Conservation (phyloP, 306 rosid genomes). For the Prunus fruticosa region DNA sequence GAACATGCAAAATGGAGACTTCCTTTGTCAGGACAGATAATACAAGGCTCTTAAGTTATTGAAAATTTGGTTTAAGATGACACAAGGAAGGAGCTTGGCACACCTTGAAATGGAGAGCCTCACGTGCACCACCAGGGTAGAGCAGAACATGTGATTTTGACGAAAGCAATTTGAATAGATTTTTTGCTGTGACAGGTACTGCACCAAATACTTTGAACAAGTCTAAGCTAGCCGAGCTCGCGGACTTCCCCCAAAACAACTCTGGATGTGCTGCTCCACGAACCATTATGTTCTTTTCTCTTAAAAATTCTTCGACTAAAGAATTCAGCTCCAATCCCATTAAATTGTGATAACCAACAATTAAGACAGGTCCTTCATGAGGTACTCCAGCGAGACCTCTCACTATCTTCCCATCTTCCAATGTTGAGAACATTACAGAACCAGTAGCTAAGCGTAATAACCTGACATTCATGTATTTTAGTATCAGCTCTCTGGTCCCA, state of each 20-base stretch:
- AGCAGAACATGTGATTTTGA: conserved; percentile 76
- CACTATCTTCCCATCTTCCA: conserved; percentile 83
- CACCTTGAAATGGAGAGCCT: conserved; percentile 91
- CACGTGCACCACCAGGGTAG: conserved; percentile 95
- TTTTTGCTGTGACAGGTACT: conserved; percentile 69
- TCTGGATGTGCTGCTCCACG: conserved; percentile 84
- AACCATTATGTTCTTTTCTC: conserved; percentile 57
- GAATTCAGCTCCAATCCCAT: conserved; percentile 66
- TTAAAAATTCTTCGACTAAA: conserved; percentile 50
- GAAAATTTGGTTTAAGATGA: background rate
- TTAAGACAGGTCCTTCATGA: conserved; percentile 80
- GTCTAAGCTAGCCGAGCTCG: conserved; percentile 28
- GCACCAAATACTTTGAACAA: conserved; percentile 71
- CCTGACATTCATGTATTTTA: conserved; percentile 40
- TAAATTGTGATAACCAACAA: conserved; percentile 81
- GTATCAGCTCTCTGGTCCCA: conserved; percentile 16
- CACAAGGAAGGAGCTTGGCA: conserved; percentile 23
- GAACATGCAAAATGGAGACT: background rate
- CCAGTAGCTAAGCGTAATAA: conserved; percentile 48
- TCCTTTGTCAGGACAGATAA: too few species aligned
- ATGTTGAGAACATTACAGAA: conserved; percentile 70
- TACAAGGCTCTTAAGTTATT: background rate
- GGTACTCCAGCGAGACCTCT: conserved; percentile 90
- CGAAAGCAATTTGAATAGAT: conserved; percentile 64
- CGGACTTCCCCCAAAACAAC: conserved; percentile 28